Evolutionary conservation across 2,329 filamentous ascomycete genomes (phyloP).

Genomic region (Colletotrichum musae): DNA sequence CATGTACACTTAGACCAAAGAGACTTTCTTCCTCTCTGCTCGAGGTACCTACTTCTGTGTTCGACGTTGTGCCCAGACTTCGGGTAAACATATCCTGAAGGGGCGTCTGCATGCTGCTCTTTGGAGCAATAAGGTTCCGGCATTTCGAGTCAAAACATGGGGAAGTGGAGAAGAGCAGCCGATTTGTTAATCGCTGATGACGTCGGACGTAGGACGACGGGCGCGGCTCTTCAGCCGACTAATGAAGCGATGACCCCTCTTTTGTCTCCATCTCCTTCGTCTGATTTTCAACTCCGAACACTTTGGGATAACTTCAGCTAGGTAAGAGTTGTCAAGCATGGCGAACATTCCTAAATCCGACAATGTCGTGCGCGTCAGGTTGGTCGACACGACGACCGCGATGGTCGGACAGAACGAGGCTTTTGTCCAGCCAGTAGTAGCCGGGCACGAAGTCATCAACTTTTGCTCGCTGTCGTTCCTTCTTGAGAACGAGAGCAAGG

Average conservation of each 20-base stretch:
- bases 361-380: constrained; percentile 40
- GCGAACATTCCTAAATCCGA: constrained; percentile 32
- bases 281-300: background rate
- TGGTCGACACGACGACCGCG: constrained; percentile 40
- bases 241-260: background rate
- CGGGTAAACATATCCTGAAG: constrained; percentile 23
- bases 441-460: constrained; percentile 43
- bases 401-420: constrained; percentile 37
- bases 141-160: constrained; percentile 4
- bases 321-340: background rate
- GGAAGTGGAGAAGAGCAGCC: constrained; percentile 25
- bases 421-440: constrained; percentile 38
- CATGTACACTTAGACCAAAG: constrained; percentile 21
- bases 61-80: background rate
- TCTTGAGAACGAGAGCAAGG: constrained; percentile 39
- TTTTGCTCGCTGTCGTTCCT: constrained; percentile 42
- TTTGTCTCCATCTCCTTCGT: background rate
- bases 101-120: background rate
- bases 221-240: background rate
- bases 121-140: constrained; percentile 4
- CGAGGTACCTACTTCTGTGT: background rate
- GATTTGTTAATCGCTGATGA: constrained; percentile 17
- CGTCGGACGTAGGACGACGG: constrained; percentile 13
- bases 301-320: background rate
- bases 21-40: constrained; percentile 1